These are phyloP conservation scores for Stygiomarasmius scandens DNA, from an alignment of 1,284 basidiomycete species.

Conservation along the genomic window DNA sequence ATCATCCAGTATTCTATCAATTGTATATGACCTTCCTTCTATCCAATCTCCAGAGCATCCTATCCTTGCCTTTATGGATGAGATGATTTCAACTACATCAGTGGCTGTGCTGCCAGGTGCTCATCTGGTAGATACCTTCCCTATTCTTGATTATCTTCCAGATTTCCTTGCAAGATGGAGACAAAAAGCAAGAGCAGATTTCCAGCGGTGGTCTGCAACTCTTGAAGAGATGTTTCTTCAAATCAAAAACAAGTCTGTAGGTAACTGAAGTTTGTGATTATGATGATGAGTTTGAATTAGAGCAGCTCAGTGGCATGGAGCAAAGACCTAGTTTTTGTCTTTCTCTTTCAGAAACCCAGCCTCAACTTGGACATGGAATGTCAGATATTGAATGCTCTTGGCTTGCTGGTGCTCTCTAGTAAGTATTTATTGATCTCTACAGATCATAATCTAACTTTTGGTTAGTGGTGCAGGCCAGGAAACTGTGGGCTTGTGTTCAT, in stretches of 20 bases:
- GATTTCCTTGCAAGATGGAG: slow-evolving; percentile 4
- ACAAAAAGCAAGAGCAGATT: neutral
- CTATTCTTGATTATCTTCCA: slow-evolving; percentile 2
- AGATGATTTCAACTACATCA: neutral
- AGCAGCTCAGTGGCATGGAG: too few species aligned
- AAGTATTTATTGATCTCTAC: too few species aligned
- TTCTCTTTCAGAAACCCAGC: too few species aligned
- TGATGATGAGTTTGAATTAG: too few species aligned
- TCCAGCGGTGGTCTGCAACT: neutral
- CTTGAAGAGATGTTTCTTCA: neutral
- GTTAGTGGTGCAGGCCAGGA: neutral
- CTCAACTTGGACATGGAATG: too few species aligned
- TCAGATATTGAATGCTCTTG: too few species aligned
- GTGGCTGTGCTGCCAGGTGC: neutral
- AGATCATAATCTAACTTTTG: too few species aligned
- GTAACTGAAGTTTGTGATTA: neutral
- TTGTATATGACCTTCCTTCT: neutral
- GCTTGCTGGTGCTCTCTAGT: too few species aligned
- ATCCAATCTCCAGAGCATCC: neutral
- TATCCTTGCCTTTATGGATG: neutral
- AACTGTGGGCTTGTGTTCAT: too few species aligned
- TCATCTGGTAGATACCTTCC: slow-evolving; percentile 2
- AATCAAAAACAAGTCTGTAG: neutral
- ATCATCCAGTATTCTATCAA: neutral
- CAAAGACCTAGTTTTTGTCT: too few species aligned